Conservation (phyloP, 345 rosid species). For the Brassica nigra region DNA sequence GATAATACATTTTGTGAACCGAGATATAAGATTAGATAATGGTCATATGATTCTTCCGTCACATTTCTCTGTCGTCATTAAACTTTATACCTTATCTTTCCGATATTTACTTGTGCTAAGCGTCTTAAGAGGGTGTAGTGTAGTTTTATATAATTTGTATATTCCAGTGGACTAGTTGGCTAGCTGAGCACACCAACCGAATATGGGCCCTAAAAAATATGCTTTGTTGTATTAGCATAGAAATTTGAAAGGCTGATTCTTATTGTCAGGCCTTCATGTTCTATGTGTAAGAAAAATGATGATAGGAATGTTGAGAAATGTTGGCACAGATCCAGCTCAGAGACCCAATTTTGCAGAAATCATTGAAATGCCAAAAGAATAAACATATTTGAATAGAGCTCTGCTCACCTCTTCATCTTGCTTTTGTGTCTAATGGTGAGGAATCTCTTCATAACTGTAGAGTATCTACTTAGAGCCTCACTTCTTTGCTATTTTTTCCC, state of each 20-base stretch:
- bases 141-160: not conserved
- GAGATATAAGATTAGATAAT: not conserved
- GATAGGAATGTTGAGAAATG: slow-evolving; percentile 51
- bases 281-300: no score
- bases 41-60: not conserved
- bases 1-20: not conserved
- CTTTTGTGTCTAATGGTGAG: slow-evolving; percentile 4
- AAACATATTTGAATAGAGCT: not conserved
- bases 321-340: slow-evolving; percentile 83
- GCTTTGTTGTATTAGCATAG: no score
- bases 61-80: not conserved
- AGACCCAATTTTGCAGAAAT: slow-evolving; percentile 82
- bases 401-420: slow-evolving; percentile 19
- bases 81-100: not conserved
- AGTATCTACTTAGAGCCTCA: slow-evolving; percentile 5
- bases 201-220: slow-evolving; percentile 36
- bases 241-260: no score
- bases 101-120: not conserved
- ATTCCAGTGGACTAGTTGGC: not conserved
- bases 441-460: slow-evolving; percentile 19
- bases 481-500: not conserved
- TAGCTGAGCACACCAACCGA: not conserved
- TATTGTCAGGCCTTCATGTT: slow-evolving; percentile 4
- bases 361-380: slow-evolving; percentile 38
- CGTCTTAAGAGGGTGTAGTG: not conserved